Base-by-base conservation (phyloP, 495 filamentous ascomycete genomes). In the Lichenothelia convexa region DNA sequence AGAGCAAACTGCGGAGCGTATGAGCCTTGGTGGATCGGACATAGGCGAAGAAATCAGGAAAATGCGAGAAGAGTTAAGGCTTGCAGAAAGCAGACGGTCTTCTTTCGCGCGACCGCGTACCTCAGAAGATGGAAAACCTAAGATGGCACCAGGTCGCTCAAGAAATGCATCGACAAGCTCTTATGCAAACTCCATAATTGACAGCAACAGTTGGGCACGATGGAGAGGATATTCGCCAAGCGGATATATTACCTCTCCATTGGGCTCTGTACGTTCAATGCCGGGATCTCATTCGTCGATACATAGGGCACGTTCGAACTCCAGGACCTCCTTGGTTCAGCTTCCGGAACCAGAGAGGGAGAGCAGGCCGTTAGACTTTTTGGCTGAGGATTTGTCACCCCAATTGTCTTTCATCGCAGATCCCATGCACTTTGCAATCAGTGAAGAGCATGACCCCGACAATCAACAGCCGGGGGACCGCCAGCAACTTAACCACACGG, bases 11-110 rank as follows among this genome's bases (percentile, higher is more conserved):
- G 84, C 84, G 18, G 84, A 91, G 57, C 68, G 75, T 24, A 60
- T 93, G 49, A 85, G 78, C 47, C 70, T 72, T 51, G 77, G 71
- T 29, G 78, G 74, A n/a, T 75, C 76, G 12, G 65, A 75, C 45
- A 78, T 93, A 48, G 81, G 74, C 29, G 73, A 75, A 49, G 81
- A 85, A 46, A 81, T 93, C 36, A 72, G 78, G 41, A 76, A 79
- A 45, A 65, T 87, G 45, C 77, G 83, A 48, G 62, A 68, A 38
- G 81, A 83, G 45, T 75, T 82, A 48, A 86, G 82, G 53, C 64
- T 68, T 36, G 64, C 63, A 32, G 72, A 74, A 26, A 75, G 75
- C 46, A 64, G 69, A 27, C 55, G 65, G 37, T 70, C 69, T 7
- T 70, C 70, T 16, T 58, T 70, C 27, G 1, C n/a, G 9, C 19